These are phyloP conservation scores for Ormosia semicastrata DNA, from an alignment of 306 rosid genomes.

Conservation along the genomic window DNA sequence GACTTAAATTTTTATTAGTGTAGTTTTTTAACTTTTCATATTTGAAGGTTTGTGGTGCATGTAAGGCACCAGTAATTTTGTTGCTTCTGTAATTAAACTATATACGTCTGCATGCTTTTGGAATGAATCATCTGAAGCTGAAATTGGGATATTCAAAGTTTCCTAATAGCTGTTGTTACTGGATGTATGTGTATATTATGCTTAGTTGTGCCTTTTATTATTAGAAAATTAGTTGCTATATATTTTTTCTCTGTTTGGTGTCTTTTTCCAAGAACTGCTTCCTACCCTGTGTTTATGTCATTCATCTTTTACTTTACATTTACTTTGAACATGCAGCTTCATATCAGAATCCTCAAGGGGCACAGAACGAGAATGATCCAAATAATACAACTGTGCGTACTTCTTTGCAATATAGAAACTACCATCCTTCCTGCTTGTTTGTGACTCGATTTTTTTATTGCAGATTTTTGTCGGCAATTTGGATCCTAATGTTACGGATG, in stretches of 20 bases:
- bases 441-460: constrained; percentile 25
- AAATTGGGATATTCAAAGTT: not conserved
- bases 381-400: constrained; percentile 94
- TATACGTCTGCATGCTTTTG: not conserved
- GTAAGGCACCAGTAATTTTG: not conserved
- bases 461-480: constrained; percentile 95
- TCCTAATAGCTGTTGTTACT: not conserved
- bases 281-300: not conserved
- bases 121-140: not conserved
- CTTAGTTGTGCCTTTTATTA: not conserved
- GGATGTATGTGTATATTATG: not conserved
- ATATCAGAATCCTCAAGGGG: constrained; percentile 84
- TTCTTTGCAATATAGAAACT: constrained; percentile 24
- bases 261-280: not conserved
- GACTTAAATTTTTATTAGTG: not conserved
- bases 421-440: not conserved
- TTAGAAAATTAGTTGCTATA: not conserved
- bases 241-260: not conserved
- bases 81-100: not conserved
- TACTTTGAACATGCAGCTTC: constrained; percentile 74
- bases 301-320: constrained; percentile 31
- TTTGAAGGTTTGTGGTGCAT: not conserved
- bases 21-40: not conserved
- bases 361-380: constrained; percentile 92
- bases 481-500: constrained; percentile 88